phyloP scores from a whole-genome alignment of 2,329 filamentous ascomycete species.

The Emergomyces orientalis region DNA sequence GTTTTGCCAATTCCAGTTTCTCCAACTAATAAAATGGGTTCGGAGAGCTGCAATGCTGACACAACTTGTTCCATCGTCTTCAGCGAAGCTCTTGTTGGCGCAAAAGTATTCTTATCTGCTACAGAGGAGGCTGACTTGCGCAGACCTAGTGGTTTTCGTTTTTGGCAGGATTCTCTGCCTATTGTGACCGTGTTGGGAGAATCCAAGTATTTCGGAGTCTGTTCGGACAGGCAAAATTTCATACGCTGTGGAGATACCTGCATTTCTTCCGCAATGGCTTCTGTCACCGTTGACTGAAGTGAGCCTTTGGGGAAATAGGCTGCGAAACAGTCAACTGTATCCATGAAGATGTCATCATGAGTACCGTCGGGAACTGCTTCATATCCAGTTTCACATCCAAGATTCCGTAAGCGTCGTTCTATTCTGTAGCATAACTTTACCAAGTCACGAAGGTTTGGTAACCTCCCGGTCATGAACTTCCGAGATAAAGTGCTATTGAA shows the following conservation, averaged over 20 bases:
- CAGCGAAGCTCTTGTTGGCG: slow-evolving; percentile 76
- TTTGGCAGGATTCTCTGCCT: slow-evolving; percentile 54
- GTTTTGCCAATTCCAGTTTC: slow-evolving; percentile 99
- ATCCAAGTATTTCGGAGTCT: slow-evolving; percentile 62
- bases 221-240: slow-evolving; percentile 64
- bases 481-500: slow-evolving; percentile 32
- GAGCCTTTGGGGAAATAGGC: slow-evolving; percentile 63
- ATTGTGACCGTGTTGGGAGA: slow-evolving; percentile 50
- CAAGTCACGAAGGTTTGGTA: slow-evolving; percentile 65
- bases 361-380: slow-evolving; percentile 64
- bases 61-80: slow-evolving; percentile 81
- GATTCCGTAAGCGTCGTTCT: slow-evolving; percentile 50
- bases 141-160: slow-evolving; percentile 44
- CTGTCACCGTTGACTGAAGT: slow-evolving; percentile 46
- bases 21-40: slow-evolving; percentile 89
- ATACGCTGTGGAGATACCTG: slow-evolving; percentile 74
- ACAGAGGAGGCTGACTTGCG: slow-evolving; percentile 36
- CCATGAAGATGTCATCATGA: slow-evolving; percentile 79
- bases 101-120: slow-evolving; percentile 53
- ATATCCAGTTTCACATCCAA: slow-evolving; percentile 54
- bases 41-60: slow-evolving; percentile 69
- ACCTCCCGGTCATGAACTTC: slow-evolving; percentile 40
- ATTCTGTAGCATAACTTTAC: slow-evolving; percentile 85
- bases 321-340: slow-evolving; percentile 86
- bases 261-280: slow-evolving; percentile 71